phyloP scores from a whole-genome alignment of 192 early-diverging fungal genomes.

The Linnemannia schmuckeri region DNA sequence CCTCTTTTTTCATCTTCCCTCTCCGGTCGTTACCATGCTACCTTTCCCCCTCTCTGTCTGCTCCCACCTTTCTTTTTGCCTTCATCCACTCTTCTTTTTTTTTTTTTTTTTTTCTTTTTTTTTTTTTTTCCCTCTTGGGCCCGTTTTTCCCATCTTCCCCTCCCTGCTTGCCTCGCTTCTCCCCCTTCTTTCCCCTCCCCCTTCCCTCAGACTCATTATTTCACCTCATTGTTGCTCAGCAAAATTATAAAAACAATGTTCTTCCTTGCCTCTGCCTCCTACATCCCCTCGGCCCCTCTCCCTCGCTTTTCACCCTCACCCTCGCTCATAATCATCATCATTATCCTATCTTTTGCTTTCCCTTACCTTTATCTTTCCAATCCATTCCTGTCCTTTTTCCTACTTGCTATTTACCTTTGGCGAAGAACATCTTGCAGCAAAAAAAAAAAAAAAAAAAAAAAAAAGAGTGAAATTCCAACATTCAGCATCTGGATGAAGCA shows the following conservation, averaged over 20 bases:
- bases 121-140: not conserved
- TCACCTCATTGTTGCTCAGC: not conserved
- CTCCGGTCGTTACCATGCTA: not conserved
- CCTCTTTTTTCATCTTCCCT: not conserved
- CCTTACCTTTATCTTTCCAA: slow-evolving; percentile 5
- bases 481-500: not conserved
- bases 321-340: not conserved
- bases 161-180: not conserved
- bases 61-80: slow-evolving; percentile 1
- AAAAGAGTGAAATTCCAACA: not conserved
- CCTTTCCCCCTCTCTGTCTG: not conserved
- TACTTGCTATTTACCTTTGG: not conserved
- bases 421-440: not conserved
- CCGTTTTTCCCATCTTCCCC: slow-evolving; percentile 21
- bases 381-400: not conserved
- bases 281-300: not conserved
- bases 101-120: slow-evolving; percentile 17
- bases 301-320: slow-evolving; percentile 1
- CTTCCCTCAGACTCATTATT: not conserved
- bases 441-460: slow-evolving; percentile 4
- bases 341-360: not conserved
- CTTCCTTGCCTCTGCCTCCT: not conserved
- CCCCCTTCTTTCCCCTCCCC: not conserved
- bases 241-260: not conserved
- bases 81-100: not conserved